Percentiles rank a stretch among this genome's conserved stretches.
These are phyloP conservation scores for Nakazawaea anatomiae DNA, from an alignment of 805 yeast species.

Conservation along the genomic window DNA sequence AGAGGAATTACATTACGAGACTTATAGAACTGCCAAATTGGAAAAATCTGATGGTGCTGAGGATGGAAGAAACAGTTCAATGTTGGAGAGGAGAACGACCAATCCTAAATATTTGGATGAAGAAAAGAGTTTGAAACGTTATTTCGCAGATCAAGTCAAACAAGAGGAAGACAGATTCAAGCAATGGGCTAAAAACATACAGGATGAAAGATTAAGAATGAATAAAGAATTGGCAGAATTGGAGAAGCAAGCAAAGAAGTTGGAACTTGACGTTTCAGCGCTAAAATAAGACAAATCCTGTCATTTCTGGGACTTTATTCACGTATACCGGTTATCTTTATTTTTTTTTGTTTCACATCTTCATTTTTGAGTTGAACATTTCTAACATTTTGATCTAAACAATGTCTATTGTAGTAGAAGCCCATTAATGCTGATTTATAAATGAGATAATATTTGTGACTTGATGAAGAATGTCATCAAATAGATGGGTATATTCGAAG, in stretches of 20 bases:
- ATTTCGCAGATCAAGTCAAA: slow-evolving; percentile 94
- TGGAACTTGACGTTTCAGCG: slow-evolving; percentile 68
- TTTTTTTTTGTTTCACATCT: too few species aligned
- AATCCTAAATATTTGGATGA: slow-evolving; percentile 96
- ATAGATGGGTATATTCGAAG: too few species aligned
- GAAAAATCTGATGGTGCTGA: slow-evolving; percentile 36
- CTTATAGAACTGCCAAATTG: slow-evolving; percentile 68
- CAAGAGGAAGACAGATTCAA: slow-evolving; percentile 95
- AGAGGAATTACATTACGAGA: slow-evolving; percentile 75
- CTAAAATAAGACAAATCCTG: background rate
- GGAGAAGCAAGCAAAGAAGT: slow-evolving; percentile 65
- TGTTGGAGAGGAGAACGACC: slow-evolving; percentile 42
- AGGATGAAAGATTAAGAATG: slow-evolving; percentile 88
- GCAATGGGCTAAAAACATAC: slow-evolving; percentile 97
- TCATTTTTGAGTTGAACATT: too few species aligned
- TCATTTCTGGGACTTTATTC: too few species aligned
- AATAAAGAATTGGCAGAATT: slow-evolving; percentile 90
- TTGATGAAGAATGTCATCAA: too few species aligned
- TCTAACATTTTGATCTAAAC: too few species aligned
- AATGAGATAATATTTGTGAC: too few species aligned
- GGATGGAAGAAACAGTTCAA: slow-evolving; percentile 19
- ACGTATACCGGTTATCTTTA: too few species aligned
- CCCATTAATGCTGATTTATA: too few species aligned
- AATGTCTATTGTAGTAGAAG: too few species aligned
- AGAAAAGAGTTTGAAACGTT: slow-evolving; percentile 88